Conservation (phyloP, 2,329 filamentous ascomycete species). For the Karstenula rhodostoma region DNA sequence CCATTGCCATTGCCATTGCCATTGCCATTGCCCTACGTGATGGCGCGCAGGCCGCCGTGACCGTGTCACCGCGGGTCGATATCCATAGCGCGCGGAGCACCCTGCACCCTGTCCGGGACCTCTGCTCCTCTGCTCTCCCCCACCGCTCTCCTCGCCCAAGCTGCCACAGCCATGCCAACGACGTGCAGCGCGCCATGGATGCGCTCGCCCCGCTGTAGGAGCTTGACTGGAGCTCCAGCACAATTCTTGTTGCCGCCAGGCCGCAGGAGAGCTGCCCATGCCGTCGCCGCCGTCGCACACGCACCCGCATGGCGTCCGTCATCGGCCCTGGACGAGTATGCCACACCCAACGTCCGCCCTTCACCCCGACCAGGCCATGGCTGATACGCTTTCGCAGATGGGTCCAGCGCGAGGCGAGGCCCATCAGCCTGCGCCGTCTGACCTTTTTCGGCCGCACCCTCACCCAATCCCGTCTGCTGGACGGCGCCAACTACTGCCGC, state of each 20-base stretch:
- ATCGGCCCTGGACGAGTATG: constrained; percentile 67
- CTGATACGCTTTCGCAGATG: constrained; percentile 66
- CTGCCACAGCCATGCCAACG: constrained; percentile 31
- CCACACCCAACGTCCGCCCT: constrained; percentile 7
- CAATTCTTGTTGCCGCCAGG: neutral
- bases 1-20: too few relatives aligned
- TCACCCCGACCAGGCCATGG: neutral
- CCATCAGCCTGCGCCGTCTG: constrained; percentile 95
- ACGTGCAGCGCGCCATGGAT: constrained; percentile 16
- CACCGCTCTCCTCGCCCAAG: constrained; percentile 23
- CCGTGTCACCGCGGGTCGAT: constrained; percentile 8
- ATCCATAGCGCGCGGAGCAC: neutral
- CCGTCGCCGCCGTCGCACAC: constrained; percentile 53
- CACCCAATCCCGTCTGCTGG: constrained; percentile 87
- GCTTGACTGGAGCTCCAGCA: constrained; percentile 22
- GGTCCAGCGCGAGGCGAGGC: constrained; percentile 89
- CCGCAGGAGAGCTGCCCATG: constrained; percentile 29
- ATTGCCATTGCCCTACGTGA: neutral
- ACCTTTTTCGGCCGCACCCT: constrained; percentile 96
- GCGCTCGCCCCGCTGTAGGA: constrained; percentile 14
- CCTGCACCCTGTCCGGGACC: neutral
- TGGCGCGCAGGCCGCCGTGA: neutral
- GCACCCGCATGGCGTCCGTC: constrained; percentile 67
- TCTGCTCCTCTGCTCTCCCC: constrained; percentile 21
- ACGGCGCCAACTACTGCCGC: constrained; percentile 96